phyloP scores from a whole-genome alignment of 805 yeast species.

The Hanseniaspora meyeri region DNA sequence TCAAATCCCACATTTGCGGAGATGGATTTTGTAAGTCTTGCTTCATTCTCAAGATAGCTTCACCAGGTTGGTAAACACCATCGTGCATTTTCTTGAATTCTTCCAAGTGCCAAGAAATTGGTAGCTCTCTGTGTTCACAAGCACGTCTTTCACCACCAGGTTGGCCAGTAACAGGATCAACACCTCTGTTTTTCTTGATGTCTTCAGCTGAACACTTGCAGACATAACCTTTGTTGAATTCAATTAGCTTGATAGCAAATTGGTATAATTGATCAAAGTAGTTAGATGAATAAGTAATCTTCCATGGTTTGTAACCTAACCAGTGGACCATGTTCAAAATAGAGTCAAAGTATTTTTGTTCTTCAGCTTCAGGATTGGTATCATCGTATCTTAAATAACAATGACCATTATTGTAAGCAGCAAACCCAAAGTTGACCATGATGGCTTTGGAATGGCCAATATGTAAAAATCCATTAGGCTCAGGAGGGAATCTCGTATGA shows the following conservation, averaged over 20 bases:
- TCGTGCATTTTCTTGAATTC: constrained; percentile 88
- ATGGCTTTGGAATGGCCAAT: constrained; percentile 98
- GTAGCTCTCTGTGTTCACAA: constrained; percentile 60
- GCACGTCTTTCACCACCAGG: constrained; percentile 86
- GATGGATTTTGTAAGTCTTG: constrained; percentile 81
- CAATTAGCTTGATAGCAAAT: constrained; percentile 72
- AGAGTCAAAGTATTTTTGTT: constrained; percentile 75
- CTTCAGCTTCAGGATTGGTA: constrained; percentile 98
- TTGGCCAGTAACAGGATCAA: constrained; percentile 70
- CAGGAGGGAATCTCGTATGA: constrained; percentile 90
- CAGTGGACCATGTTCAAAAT: constrained; percentile 76
- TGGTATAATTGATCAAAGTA: constrained; percentile 82
- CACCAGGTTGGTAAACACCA: constrained; percentile 78
- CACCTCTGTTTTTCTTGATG: constrained; percentile 80
- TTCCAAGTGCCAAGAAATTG: constrained; percentile 58
- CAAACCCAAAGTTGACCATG: constrained; percentile 96
- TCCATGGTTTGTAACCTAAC: constrained; percentile 92
- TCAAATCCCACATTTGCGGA: constrained; percentile 99
- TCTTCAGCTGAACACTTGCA: constrained; percentile 90
- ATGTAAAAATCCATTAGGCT: constrained; percentile 97
- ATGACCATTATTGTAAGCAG: constrained; percentile 69
- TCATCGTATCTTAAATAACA: constrained; percentile 94
- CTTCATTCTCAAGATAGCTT: constrained; percentile 93
- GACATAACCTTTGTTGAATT: constrained; percentile 66
- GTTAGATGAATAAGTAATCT: constrained; percentile 89